Conservation (phyloP, 2,329 filamentous ascomycete species). For the Phaeoacremonium minimum region DNA sequence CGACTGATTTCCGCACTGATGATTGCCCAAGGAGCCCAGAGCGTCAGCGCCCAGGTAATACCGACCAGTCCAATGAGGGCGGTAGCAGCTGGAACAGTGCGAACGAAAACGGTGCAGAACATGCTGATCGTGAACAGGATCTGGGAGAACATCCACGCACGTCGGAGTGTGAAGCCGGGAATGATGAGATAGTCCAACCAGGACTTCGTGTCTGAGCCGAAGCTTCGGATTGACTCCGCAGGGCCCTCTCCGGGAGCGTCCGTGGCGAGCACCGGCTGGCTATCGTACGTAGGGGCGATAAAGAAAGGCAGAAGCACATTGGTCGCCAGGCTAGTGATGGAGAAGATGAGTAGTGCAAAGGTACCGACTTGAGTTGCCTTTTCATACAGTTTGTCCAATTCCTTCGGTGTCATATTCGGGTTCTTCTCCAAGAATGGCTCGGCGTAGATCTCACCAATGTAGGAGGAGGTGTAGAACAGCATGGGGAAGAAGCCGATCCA, state of each 20-base stretch:
- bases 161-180: constrained; percentile 78
- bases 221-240: constrained; percentile 19
- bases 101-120: constrained; percentile 78
- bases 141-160: constrained; percentile 81
- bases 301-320: constrained; percentile 84
- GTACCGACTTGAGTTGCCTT: constrained; percentile 82
- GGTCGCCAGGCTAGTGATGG: constrained; percentile 74
- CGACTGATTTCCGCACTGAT: constrained; percentile 89
- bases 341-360: constrained; percentile 84
- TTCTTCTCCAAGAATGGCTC: constrained; percentile 75
- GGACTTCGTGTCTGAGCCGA: constrained; percentile 28
- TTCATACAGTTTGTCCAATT: constrained; percentile 80
- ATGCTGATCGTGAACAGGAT: constrained; percentile 79
- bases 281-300: constrained; percentile 74
- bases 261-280: constrained; percentile 22
- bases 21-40: constrained; percentile 94
- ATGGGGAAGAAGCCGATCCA: constrained; percentile 97
- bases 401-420: constrained; percentile 69
- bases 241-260: constrained; percentile 25
- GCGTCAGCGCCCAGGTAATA: constrained; percentile 85
- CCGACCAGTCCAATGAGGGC: constrained; percentile 77
- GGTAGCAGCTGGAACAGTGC: constrained; percentile 66
- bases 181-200: constrained; percentile 65
- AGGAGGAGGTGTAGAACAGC: constrained; percentile 92
- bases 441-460: constrained; percentile 88